Percentiles rank a stretch among this genome's conserved stretches.
These are phyloP conservation scores for Cyberlindnera euphorbiiphila DNA, from an alignment of 805 yeast genomes.

Conservation along the genomic window DNA sequence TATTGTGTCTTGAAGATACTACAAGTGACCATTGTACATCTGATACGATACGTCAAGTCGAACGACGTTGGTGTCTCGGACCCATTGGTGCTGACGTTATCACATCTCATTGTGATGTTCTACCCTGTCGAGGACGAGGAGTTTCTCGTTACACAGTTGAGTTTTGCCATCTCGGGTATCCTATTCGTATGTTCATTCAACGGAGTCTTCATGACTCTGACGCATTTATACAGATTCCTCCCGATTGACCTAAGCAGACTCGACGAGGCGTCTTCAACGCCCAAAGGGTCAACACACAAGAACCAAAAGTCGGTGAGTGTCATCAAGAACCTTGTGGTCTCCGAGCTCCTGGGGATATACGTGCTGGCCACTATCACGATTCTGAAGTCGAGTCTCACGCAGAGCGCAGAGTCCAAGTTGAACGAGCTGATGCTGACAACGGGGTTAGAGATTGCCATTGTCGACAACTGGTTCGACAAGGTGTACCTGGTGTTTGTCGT, in stretches of 20 bases:
- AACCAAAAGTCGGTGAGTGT: constrained; percentile 31
- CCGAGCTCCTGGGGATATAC: constrained; percentile 37
- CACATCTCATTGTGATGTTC: constrained; percentile 31
- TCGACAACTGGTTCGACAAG: constrained; percentile 41
- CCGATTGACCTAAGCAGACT: constrained; percentile 33
- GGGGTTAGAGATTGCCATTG: constrained; percentile 19
- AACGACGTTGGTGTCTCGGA: constrained; percentile 24
- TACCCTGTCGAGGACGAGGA: constrained; percentile 34
- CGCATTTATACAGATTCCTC: constrained; percentile 42
- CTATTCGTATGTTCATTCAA: constrained; percentile 62
- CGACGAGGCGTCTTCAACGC: constrained; percentile 12
- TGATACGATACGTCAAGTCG: constrained; percentile 25
- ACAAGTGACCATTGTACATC: constrained; percentile 28
- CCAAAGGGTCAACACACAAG: constrained; percentile 2
- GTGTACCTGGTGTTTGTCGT: constrained; percentile 32
- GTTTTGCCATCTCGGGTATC: constrained; percentile 51
- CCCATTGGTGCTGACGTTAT: constrained; percentile 37
- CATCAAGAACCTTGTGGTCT: constrained; percentile 36
- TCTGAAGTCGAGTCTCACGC: constrained; percentile 36
- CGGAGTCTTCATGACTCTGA: constrained; percentile 57
- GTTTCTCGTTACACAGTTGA: constrained; percentile 34
- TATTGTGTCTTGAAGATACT: constrained; percentile 36
- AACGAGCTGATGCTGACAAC: constrained; percentile 29
- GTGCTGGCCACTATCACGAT: constrained; percentile 37
- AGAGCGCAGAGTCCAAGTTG: constrained; percentile 30